These are phyloP conservation scores for Herpetomonas muscarum DNA, from an alignment of 208 protist genomes.

Conservation along the genomic window DNA sequence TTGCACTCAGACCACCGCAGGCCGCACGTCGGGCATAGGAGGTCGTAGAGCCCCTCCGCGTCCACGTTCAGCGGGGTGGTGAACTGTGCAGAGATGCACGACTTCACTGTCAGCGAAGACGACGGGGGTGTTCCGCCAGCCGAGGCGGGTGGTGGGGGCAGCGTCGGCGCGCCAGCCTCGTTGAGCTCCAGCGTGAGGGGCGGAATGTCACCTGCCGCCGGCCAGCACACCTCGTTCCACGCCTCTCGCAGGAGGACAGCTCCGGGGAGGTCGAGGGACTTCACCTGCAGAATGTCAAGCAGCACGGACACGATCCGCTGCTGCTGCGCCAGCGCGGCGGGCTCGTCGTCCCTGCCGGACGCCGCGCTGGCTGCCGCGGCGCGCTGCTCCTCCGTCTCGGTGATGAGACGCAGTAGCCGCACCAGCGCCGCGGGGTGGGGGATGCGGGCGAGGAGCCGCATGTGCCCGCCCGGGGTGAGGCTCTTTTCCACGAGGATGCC, in stretches of 20 bases:
- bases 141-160: slow-evolving; percentile 2
- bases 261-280: slow-evolving; percentile 23
- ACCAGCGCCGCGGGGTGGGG: slow-evolving; percentile 18
- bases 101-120: slow-evolving; percentile 1
- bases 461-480: not conserved
- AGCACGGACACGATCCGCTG: slow-evolving; percentile 23
- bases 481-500: slow-evolving; percentile 2
- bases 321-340: slow-evolving; percentile 14
- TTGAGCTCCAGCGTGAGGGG: not conserved
- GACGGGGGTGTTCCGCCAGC: slow-evolving; percentile 1
- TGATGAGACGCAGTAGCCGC: slow-evolving; percentile 22
- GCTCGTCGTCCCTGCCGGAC: slow-evolving; percentile 8
- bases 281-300: slow-evolving; percentile 21
- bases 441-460: slow-evolving; percentile 9
- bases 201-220: not conserved
- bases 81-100: not conserved
- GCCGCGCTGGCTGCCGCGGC: not conserved
- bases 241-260: slow-evolving; percentile 48
- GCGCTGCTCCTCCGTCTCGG: slow-evolving; percentile 18
- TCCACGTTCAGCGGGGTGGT: not conserved
- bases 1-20: slow-evolving; percentile 54
- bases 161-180: slow-evolving; percentile 7
- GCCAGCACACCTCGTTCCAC: slow-evolving; percentile 66
- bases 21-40: slow-evolving; percentile 66
- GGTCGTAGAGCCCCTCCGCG: slow-evolving; percentile 4